Base-by-base conservation (phyloP, 2,329 filamentous ascomycete species). In the Ophiocordyceps robertsii region DNA sequence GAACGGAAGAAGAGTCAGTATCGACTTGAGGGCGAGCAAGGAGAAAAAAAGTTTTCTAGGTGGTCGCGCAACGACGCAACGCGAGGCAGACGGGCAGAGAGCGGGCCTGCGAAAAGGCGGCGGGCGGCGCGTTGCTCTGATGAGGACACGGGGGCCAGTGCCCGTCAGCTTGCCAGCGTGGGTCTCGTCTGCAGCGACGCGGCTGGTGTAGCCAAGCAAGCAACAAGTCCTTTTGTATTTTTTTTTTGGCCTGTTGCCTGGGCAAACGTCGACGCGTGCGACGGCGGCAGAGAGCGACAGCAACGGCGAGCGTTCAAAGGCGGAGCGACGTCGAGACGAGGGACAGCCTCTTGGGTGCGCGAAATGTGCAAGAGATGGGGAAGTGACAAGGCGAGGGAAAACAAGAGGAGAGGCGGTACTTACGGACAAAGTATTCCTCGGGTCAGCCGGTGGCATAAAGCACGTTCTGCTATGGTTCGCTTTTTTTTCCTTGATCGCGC, bases 351-450 rank as follows among this genome's bases (percentile, higher is more conserved):
- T 10, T 36, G 33, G 19, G 14, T 35, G 30, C 32, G 29, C 29
- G 29, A 35, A 35, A 29, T 30, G 21, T 37, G 41, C 38, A 24
- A 37, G 40, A 39, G 36, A 40, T 29, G 35, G 31, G 38, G 41
- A 40, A 38, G 41, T 35, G 38, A 39, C 37, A 45, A 19, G 19
- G 17, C 8, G 36, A 42, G n/a, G 37, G 39, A 43, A 40, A 30
- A 41, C 36, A 27, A 46, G 39, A 42, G 14, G 39, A 44, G 30
- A 21, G 16, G 32, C 27, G 39, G 42, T 41, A 44, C 42, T 41
- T 44, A 46, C 44, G 43, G 44, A 39, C 43, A 43, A 49, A 49
- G 47, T 56, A 65, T 49, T 52, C 50, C 36, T 37, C 46, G 51
- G 50, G 45, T 56, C 50, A 54, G 45, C 38, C 14, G 44, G 50